Evolutionary conservation across 768 basidiomycete species (phyloP), one percentile per base, ranked within the genome.

Genomic region (Macrolepiota dolichaula): DNA sequence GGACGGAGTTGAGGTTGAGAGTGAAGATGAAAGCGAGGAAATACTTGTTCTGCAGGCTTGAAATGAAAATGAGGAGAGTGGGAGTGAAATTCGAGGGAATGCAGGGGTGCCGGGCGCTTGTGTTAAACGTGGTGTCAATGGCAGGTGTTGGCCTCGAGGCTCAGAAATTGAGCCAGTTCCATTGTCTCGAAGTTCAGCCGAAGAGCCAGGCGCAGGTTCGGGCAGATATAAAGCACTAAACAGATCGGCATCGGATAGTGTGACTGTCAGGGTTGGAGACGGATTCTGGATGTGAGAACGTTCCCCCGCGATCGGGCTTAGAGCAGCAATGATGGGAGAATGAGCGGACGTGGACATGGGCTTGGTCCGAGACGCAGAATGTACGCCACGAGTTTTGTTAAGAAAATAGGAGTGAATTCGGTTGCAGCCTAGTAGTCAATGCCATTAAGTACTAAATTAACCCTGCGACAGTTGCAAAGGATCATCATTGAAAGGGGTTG

Each of bases 71-170:
- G 42, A 24, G n/a, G 37, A 51, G 49, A 51, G 24, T 15, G 38
- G 51, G 36, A 51, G 32, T 35, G 59, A 61, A 54, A 49, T 54
- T 61, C 35, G 44, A 55, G 50, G n/a, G 17, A 42, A 19, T 22
- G 36, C 57, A 38, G 57, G 57, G 50, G n/a, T 51, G 51, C 25
- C 37, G 49, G 57, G 25, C 50, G 24, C 4, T 32, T 59, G 49
- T 51, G 24, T 38, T 24, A 50, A 50, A 25, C 17, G 44, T 37
- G 55, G 37, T 47, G 46, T 40, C 50, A 12, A 40, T 19, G 57
- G 25, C 57, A 52, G 38, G 51, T 36, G 51, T 51, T 47, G 40
- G 51, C 59, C 51, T 60, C 59, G 59, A 60, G 59, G 59, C 59
- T 5, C 27, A 42, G 59, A 51, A 42, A 25, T 36, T 22, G 36